Percentiles rank a stretch among this genome's conserved stretches.
These are phyloP conservation scores for Amesomyces nigricolor DNA, from an alignment of 2,329 filamentous ascomycete genomes.

Conservation along the genomic window DNA sequence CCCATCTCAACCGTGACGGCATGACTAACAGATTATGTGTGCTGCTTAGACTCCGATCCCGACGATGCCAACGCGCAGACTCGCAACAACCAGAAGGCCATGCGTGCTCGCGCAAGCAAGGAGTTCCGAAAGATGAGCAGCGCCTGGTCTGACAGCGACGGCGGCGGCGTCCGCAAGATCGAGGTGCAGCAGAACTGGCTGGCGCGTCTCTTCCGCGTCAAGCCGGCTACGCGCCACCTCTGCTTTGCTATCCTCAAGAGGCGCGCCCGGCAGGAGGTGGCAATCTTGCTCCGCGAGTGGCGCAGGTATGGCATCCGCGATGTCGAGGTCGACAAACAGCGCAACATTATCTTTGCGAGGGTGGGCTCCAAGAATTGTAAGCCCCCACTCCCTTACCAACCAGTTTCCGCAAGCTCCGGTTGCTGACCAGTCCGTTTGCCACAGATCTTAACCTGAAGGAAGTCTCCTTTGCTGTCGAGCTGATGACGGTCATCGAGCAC, in stretches of 20 bases:
- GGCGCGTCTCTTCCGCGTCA: constrained; percentile 81
- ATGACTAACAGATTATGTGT: constrained; percentile 18
- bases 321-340: constrained; percentile 70
- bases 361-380: constrained; percentile 74
- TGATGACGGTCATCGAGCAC: constrained; percentile 86
- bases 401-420: neutral
- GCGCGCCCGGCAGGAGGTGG: constrained; percentile 72
- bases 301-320: constrained; percentile 73
- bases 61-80: constrained; percentile 28
- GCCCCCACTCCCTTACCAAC: constrained; percentile 29
- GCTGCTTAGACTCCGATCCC: constrained; percentile 30
- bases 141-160: constrained; percentile 34
- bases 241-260: constrained; percentile 69
- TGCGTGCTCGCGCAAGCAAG: constrained; percentile 22
- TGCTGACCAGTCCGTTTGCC: constrained; percentile 13
- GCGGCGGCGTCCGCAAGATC: constrained; percentile 47
- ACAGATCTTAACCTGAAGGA: constrained; percentile 75
- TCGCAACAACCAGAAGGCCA: constrained; percentile 21
- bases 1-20: neutral
- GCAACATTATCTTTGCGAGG: constrained; percentile 72
- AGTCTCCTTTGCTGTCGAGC: constrained; percentile 79
- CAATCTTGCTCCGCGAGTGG: constrained; percentile 73
- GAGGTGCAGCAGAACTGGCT: constrained; percentile 79
- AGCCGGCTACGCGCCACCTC: constrained; percentile 69
- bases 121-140: constrained; percentile 17